phyloP scores from a whole-genome alignment of 495 filamentous ascomycete species.

The Tuber indicum region DNA sequence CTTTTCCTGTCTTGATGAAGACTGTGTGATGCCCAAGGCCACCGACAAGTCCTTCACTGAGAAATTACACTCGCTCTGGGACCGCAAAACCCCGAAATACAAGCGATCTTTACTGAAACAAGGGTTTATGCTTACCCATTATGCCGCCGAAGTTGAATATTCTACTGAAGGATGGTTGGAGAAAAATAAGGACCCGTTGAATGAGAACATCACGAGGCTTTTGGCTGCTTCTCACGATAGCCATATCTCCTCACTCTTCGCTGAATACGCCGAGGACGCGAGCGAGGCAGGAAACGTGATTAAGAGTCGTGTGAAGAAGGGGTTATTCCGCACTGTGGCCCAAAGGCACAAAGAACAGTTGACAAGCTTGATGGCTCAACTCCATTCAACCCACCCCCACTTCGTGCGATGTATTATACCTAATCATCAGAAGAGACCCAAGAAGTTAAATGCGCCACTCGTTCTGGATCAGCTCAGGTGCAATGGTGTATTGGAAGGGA shows the following conservation, averaged over 20 bases:
- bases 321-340: conserved; percentile 92
- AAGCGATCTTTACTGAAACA: conserved; percentile 76
- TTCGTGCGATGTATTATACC: conserved; percentile 98
- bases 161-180: conserved; percentile 92
- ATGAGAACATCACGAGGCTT: conserved; percentile 89
- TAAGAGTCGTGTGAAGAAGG: conserved; percentile 89
- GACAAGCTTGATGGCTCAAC: conserved; percentile 87
- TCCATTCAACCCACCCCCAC: conserved; percentile 94
- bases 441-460: conserved; percentile 77
- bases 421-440: conserved; percentile 97
- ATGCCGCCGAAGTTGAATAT: conserved; percentile 97
- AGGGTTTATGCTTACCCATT: conserved; percentile 97
- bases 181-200: conserved; percentile 98
- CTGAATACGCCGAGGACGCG: conserved; percentile 79
- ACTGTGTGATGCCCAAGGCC: conserved; percentile 98
- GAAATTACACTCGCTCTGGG: conserved; percentile 93
- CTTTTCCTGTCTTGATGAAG: conserved; percentile 96
- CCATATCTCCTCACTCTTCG: conserved; percentile 78
- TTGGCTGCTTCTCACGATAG: conserved; percentile 73
- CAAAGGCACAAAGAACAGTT: conserved; percentile 97
- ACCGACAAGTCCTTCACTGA: conserved; percentile 96
- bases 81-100: conserved; percentile 91
- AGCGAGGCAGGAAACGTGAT: conserved; percentile 52
- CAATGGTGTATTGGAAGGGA: conserved; percentile 97
- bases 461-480: conserved; percentile 94